Base-by-base conservation (phyloP, 441 rosid species). In the Erysimum pusillum region DNA sequence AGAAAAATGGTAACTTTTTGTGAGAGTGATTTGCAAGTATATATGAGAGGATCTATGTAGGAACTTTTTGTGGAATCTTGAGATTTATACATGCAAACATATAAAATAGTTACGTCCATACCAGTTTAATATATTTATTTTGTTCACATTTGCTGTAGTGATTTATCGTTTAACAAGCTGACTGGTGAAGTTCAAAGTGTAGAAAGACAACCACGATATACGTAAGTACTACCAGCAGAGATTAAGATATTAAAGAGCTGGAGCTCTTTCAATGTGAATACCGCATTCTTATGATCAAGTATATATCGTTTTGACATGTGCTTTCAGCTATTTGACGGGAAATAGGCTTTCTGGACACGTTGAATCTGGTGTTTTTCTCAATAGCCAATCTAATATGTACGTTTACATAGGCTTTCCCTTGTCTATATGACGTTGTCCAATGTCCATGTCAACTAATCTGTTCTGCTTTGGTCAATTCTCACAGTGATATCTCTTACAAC, bases 401-500 rank as follows among this genome's bases (percentile, higher is more conserved):
- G 79, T 35, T 22, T 22, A 22, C 25, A 1, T 54, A 46, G 28
- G 17, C 20, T 4, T 15, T 41, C 38, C 1, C 25, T 52, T 61
- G 20, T 4, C 14, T 61, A 9, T 62, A 51, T 22, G n/a, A 22
- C 2, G 2, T 75, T 14, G 15, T 63, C 39, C 68, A 32, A 41
- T 14, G 42, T 18, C 17, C 46, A 48, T 74, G 51, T 10, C 54
- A 49, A 32, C 48, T 75, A 52, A 76, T 46, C 31, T 46, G 31
- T 22, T 14, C 53, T 25, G 32, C 28, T 51, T 35, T 51, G 45
- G 12, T 63, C 22, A 25, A 44, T 63, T 63, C 39, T 51, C 76
- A 71, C 90, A 91, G 98, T 60, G 98, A 94, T 79, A 85, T 93
- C 69, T 90, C 98, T 13, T 89, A 88, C 77, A 93, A 93, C 68